A percentile compares a stretch with the other conserved stretches of the same genome.
Evolutionary conservation across 1,284 basidiomycete genomes (phyloP).

Genomic region (Moniliella sp.): DNA sequence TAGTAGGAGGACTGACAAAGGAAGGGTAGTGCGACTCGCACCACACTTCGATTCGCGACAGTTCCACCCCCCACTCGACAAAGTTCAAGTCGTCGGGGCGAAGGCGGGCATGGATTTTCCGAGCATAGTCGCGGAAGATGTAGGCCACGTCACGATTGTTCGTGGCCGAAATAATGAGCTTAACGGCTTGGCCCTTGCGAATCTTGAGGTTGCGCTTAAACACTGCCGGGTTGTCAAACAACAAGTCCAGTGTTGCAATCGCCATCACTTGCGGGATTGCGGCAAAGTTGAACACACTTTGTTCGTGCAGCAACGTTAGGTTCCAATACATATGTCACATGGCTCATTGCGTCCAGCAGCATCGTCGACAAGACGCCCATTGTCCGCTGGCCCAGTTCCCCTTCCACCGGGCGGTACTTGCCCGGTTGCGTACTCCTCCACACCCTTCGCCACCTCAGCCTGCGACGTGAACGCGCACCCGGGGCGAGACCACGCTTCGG

Average conservation of each 20-base stretch:
- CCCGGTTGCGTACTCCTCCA: conserved; percentile 13
- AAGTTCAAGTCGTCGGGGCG: conserved; percentile 66
- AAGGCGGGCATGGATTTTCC: conserved; percentile 61
- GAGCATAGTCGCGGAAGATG: conserved; percentile 63
- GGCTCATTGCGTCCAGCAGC: conserved; percentile 68
- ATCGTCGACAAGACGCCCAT: conserved; percentile 45
- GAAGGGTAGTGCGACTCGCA: conserved; percentile 26
- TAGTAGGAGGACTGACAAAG: conserved; percentile 9
- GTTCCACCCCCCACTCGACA: conserved; percentile 19
- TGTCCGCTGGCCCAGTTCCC: conserved; percentile 13
- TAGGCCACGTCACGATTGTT: conserved; percentile 78
- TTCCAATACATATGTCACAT: conserved; percentile 72
- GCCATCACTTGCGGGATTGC: conserved; percentile 91
- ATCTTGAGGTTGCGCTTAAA: conserved; percentile 83
- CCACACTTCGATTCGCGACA: conserved; percentile 27
- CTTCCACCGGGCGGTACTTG: conserved; percentile 10
- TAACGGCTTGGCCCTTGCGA: conserved; percentile 66
- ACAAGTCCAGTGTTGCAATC: conserved; percentile 69
- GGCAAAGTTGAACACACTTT: conserved; percentile 85
- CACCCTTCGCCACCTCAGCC: conserved; percentile 18
- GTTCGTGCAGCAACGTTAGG: conserved; percentile 62
- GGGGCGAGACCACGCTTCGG: conserved; percentile 52
- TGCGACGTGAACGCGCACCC: conserved; percentile 10
- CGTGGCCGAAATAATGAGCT: conserved; percentile 72
- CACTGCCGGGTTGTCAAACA: conserved; percentile 82